A percentile compares a stretch with the other conserved stretches of the same genome.
Evolutionary conservation across 257 asterid genomes (phyloP).

Genomic region (Paraleonurus japonicus): DNA sequence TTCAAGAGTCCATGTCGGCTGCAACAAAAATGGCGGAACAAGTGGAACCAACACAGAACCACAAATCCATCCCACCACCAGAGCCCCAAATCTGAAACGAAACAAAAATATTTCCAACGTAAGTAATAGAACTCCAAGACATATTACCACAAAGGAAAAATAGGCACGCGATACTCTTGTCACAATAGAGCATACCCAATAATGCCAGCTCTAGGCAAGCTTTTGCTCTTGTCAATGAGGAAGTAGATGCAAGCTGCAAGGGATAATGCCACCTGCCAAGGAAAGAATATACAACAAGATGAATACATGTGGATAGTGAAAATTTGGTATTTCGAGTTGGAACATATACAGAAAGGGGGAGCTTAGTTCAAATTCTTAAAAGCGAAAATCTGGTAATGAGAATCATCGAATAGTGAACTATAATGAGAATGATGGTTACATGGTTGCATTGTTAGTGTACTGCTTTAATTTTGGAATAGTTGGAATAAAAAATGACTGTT

Average conservation of each 20-base stretch:
- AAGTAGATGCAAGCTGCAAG: slow-evolving; percentile 93
- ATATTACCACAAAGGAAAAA: not conserved
- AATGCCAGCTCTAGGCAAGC: slow-evolving; percentile 71
- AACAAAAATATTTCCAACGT: not conserved
- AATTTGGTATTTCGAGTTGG: not conserved
- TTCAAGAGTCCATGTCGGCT: slow-evolving; percentile 86
- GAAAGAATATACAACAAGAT: slow-evolving; percentile 1
- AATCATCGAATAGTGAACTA: no score
- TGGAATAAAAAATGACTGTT: no score
- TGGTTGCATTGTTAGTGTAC: no score
- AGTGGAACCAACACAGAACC: slow-evolving; percentile 76
- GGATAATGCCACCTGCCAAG: slow-evolving; percentile 80
- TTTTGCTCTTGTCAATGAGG: slow-evolving; percentile 93
- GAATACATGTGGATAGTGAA: not conserved
- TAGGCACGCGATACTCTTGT: not conserved
- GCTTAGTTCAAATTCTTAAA: no score
- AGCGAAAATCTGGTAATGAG: no score
- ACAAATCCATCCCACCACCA: slow-evolving; percentile 79
- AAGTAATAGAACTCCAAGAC: slow-evolving; percentile 20
- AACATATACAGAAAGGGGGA: not conserved
- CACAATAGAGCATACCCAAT: slow-evolving; percentile 63
- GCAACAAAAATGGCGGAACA: slow-evolving; percentile 72
- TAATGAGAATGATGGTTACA: no score
- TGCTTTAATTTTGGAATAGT: no score
- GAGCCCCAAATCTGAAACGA: slow-evolving; percentile 71